Percentiles rank a stretch among this genome's conserved stretches.
Conservation (phyloP, 176 grass and related monocot genomes). For the Hsuehochloa calcarea region DNA sequence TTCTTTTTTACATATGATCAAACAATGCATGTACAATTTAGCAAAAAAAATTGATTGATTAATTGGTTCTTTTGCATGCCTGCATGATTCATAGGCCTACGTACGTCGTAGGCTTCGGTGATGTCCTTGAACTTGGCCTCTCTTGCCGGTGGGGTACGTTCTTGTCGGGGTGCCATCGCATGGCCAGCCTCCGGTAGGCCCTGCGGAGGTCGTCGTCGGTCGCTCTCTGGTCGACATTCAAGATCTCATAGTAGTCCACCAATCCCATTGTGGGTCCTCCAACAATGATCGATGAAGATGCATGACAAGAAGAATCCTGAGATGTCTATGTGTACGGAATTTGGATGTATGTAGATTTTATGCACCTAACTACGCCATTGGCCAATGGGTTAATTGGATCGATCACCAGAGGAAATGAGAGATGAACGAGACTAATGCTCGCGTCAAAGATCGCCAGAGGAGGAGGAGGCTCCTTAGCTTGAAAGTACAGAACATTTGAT, state of each 20-base stretch:
- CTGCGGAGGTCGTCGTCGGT: constrained; percentile 51
- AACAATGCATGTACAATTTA: not conserved
- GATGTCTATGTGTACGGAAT: not conserved
- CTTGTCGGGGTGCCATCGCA: constrained; percentile 69
- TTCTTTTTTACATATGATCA: not conserved
- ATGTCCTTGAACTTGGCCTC: constrained; percentile 64
- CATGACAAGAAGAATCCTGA: constrained; percentile 23
- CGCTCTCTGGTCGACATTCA: constrained; percentile 34
- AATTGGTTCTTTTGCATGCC: not conserved
- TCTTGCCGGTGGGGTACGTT: constrained; percentile 44
- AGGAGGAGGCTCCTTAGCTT: constrained; percentile 40
- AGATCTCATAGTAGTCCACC: constrained; percentile 49
- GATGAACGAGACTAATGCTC: constrained; percentile 6
- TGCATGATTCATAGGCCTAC: not conserved
- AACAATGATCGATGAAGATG: not conserved
- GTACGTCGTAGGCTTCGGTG: constrained; percentile 60
- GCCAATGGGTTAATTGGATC: not conserved
- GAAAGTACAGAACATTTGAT: constrained; percentile 36
- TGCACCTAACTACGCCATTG: not conserved
- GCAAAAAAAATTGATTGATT: not conserved
- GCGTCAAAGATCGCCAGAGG: constrained; percentile 16
- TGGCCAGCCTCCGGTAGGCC: constrained; percentile 51
- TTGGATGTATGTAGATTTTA: not conserved
- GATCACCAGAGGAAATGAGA: constrained; percentile 54
- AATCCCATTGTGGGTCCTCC: constrained; percentile 27